These are phyloP conservation scores for Eucalyptus polyanthemos DNA, from an alignment of 345 rosid species.

Conservation along the genomic window DNA sequence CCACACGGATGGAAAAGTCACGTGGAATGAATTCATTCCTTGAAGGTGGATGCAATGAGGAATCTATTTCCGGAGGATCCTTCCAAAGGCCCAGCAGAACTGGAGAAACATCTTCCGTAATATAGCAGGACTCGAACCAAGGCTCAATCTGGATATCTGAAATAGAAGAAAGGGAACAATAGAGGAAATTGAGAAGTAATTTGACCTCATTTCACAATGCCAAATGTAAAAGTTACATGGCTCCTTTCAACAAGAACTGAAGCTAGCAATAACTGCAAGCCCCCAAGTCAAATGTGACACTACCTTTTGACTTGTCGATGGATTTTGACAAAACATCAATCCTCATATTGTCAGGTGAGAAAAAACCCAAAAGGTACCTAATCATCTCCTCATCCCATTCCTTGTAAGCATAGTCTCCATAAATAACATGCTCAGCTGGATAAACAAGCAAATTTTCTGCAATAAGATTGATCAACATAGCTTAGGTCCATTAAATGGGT, in stretches of 20 bases:
- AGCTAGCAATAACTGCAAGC: background rate
- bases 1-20: constrained; percentile 65
- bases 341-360: constrained; percentile 89
- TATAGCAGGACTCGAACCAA: constrained; percentile 76
- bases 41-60: constrained; percentile 59
- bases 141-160: constrained; percentile 71
- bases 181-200: background rate
- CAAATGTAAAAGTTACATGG: background rate
- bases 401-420: constrained; percentile 70
- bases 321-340: constrained; percentile 86
- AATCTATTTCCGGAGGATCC: constrained; percentile 67
- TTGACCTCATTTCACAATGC: background rate
- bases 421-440: constrained; percentile 81
- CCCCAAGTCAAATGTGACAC: background rate
- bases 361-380: constrained; percentile 43
- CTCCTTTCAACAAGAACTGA: background rate
- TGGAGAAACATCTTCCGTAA: constrained; percentile 59
- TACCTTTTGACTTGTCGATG: constrained; percentile 50
- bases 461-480: background rate
- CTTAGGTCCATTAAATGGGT: background rate
- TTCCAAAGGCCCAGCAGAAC: constrained; percentile 63
- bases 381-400: constrained; percentile 80
- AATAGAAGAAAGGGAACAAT: background rate
- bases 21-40: constrained; percentile 79
- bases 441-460: constrained; percentile 81